A percentile compares a stretch with the other conserved stretches of the same genome.
Evolutionary conservation across 2,329 filamentous ascomycete genomes (phyloP).

Genomic region (Paramyrothecium sp.): DNA sequence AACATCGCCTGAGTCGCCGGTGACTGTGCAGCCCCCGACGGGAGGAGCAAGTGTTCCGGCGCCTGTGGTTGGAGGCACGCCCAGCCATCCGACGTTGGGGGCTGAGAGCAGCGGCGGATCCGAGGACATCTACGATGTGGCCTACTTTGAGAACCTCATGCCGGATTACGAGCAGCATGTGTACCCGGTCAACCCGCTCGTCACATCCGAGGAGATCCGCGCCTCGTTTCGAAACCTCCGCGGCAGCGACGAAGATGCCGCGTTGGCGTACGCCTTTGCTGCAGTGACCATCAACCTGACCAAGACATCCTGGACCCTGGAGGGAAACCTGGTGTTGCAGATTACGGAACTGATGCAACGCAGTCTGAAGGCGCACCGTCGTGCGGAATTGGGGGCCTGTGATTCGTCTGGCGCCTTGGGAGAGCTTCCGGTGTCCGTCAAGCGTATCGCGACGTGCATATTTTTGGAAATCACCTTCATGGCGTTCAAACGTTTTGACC

Average conservation of each 20-base stretch:
- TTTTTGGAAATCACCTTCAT: slow-evolving; percentile 52
- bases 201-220: slow-evolving; percentile 15
- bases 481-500: slow-evolving; percentile 43
- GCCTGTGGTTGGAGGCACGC: slow-evolving; percentile 21
- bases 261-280: slow-evolving; percentile 32
- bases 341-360: slow-evolving; percentile 25
- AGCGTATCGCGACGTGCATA: slow-evolving; percentile 45
- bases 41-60: neutral
- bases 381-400: slow-evolving; percentile 22
- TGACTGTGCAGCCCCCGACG: neutral
- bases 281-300: slow-evolving; percentile 35
- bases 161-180: slow-evolving; percentile 17
- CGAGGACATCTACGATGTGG: slow-evolving; percentile 12
- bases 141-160: slow-evolving; percentile 14
- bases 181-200: slow-evolving; percentile 17
- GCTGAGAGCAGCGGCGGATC: neutral
- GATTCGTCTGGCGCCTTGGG: slow-evolving; percentile 30
- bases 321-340: slow-evolving; percentile 25
- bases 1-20: neutral
- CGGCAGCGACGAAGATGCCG: slow-evolving; percentile 27
- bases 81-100: neutral
- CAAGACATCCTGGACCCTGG: slow-evolving; percentile 23
- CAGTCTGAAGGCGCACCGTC: slow-evolving; percentile 24
- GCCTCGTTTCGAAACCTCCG: slow-evolving; percentile 15
- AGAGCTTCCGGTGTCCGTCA: slow-evolving; percentile 39